Conservation (phyloP, 495 filamentous ascomycete species). For the Letharia lupina region DNA sequence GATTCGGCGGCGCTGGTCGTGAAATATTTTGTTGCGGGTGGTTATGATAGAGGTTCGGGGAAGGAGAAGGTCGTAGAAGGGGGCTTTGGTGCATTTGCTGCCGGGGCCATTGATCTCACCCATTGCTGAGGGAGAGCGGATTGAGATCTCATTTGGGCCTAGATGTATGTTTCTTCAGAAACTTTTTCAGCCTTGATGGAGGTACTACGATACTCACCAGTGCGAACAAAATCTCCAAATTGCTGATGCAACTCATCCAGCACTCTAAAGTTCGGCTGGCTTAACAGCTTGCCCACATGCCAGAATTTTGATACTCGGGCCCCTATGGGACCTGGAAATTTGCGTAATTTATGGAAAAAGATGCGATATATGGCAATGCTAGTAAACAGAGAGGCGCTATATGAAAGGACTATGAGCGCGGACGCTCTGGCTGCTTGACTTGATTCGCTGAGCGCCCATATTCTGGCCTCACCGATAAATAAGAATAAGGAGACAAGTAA, state of each 20-base stretch:
- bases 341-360: conserved; percentile 38
- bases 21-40: conserved; percentile 28
- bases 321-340: conserved; percentile 38
- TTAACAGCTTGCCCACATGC: conserved; percentile 28
- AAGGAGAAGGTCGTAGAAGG: conserved; percentile 29
- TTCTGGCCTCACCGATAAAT: background rate
- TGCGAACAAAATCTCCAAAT: conserved; percentile 38
- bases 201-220: conserved; percentile 10
- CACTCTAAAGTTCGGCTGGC: conserved; percentile 32
- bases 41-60: conserved; percentile 27
- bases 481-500: background rate
- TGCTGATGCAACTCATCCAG: conserved; percentile 26
- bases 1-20: conserved; percentile 32
- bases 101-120: conserved; percentile 23
- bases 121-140: conserved; percentile 30
- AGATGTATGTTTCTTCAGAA: background rate
- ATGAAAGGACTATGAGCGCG: conserved; percentile 19
- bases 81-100: conserved; percentile 28
- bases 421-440: background rate
- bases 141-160: conserved; percentile 32
- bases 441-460: conserved; percentile 1
- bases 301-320: conserved; percentile 40
- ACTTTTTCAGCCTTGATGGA: too few relatives aligned
- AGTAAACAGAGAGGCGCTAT: conserved; percentile 30
- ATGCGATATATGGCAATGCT: conserved; percentile 43